Conservation (phyloP, 768 basidiomycete species). For the Trametes villosa region DNA sequence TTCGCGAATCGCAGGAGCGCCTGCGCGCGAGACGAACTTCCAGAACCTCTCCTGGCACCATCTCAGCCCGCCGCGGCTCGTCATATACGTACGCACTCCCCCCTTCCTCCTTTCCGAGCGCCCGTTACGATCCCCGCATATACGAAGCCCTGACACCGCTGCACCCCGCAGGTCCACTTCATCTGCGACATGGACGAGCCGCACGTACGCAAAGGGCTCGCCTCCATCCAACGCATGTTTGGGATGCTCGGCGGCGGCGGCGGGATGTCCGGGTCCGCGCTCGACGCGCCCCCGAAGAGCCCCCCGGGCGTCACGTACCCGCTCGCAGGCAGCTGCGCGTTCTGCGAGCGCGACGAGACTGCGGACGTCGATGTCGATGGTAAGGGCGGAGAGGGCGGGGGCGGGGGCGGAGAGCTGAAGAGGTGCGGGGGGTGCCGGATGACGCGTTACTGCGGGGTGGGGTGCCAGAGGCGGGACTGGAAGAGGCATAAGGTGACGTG, state of each 20-base stretch:
- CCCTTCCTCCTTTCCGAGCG: neutral
- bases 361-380: neutral
- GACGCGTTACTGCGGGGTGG: conserved; percentile 10
- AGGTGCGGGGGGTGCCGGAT: conserved; percentile 16
- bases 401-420: no score
- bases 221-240: neutral
- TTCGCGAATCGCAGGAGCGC: neutral
- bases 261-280: neutral
- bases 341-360: conserved; percentile 15
- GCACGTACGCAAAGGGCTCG: conserved; percentile 11
- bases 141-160: no score
- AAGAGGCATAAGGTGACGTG: conserved; percentile 13
- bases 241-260: neutral
- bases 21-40: conserved; percentile 14
- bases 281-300: neutral
- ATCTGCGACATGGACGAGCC: conserved; percentile 14
- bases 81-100: conserved; percentile 10
- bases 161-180: conserved; percentile 14
- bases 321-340: conserved; percentile 17
- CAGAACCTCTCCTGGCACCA: conserved; percentile 12
- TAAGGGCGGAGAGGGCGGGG: no score
- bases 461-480: conserved; percentile 19
- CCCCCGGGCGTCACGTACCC: conserved; percentile 3
- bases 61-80: conserved; percentile 12
- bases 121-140: no score